These are phyloP conservation scores for Clonostachys sp. DNA, from an alignment of 2,329 filamentous ascomycete genomes.

Conservation along the genomic window DNA sequence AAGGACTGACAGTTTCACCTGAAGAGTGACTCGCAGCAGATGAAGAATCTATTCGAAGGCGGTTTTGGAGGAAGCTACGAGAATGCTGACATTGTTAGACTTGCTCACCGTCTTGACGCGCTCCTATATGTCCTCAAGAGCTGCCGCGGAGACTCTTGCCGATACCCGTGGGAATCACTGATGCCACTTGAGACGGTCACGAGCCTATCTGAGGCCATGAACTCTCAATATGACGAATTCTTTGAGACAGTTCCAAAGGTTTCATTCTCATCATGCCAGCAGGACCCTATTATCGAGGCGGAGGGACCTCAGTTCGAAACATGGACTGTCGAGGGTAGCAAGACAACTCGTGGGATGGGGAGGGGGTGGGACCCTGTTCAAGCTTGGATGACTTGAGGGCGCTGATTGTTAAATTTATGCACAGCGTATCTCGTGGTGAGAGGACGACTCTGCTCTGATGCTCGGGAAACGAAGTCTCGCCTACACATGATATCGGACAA, in stretches of 20 bases:
- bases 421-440: too few species aligned
- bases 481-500: too few species aligned
- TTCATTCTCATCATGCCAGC: conserved; percentile 43
- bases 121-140: conserved; percentile 57
- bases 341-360: too few species aligned
- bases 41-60: conserved; percentile 2
- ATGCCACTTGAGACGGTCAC: conserved; percentile 47
- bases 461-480: too few species aligned
- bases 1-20: background rate
- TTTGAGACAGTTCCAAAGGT: conserved; percentile 45
- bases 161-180: conserved; percentile 48
- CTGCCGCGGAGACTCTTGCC: conserved; percentile 47
- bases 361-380: too few species aligned
- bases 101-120: conserved; percentile 42
- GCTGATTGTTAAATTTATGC: too few species aligned
- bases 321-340: background rate
- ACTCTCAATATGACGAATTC: conserved; percentile 40
- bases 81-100: conserved; percentile 14
- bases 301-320: conserved; percentile 41
- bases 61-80: conserved; percentile 15
- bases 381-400: too few species aligned
- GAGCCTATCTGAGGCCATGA: conserved; percentile 44
- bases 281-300: conserved; percentile 47
- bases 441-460: too few species aligned
- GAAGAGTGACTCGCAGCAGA: conserved; percentile 11